Conservation (phyloP, 208 protist genomes). For the Porcisia hertigi region DNA sequence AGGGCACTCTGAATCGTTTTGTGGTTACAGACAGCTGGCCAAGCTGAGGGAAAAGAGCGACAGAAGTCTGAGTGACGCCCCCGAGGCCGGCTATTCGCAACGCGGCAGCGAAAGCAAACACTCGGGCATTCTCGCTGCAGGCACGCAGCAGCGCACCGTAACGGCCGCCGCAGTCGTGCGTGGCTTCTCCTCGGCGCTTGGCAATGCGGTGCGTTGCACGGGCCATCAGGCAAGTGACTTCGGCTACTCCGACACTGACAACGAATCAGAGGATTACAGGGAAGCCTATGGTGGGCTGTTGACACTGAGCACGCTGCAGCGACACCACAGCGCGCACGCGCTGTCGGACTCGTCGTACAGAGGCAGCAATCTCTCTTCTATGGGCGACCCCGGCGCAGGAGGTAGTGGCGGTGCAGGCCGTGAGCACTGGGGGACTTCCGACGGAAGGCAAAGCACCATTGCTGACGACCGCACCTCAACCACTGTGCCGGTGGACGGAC, state of each 20-base stretch:
- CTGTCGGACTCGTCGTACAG: slow-evolving; percentile 26
- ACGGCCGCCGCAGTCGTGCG: slow-evolving; percentile 38
- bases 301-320: slow-evolving; percentile 29
- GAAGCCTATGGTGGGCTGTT: slow-evolving; percentile 57
- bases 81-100: not conserved
- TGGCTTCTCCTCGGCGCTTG: slow-evolving; percentile 49
- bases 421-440: slow-evolving; percentile 19
- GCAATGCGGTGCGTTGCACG: slow-evolving; percentile 41
- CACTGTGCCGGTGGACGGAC: slow-evolving; percentile 14
- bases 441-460: slow-evolving; percentile 24
- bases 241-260: slow-evolving; percentile 47
- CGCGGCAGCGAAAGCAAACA: not conserved
- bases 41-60: not conserved
- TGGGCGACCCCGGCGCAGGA: slow-evolving; percentile 11
- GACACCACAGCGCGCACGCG: slow-evolving; percentile 12
- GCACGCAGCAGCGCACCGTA: slow-evolving; percentile 11
- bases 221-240: slow-evolving; percentile 36
- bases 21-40: slow-evolving; percentile 10
- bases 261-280: slow-evolving; percentile 47
- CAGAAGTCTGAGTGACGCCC: not conserved
- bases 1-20: slow-evolving; percentile 10
- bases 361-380: slow-evolving; percentile 32
- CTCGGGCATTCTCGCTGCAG: not conserved
- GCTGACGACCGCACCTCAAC: slow-evolving; percentile 18
- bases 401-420: not conserved